Percentiles rank a stretch among this genome's conserved stretches.
Conservation (phyloP, 345 rosid genomes). For the Ceriops tagal region DNA sequence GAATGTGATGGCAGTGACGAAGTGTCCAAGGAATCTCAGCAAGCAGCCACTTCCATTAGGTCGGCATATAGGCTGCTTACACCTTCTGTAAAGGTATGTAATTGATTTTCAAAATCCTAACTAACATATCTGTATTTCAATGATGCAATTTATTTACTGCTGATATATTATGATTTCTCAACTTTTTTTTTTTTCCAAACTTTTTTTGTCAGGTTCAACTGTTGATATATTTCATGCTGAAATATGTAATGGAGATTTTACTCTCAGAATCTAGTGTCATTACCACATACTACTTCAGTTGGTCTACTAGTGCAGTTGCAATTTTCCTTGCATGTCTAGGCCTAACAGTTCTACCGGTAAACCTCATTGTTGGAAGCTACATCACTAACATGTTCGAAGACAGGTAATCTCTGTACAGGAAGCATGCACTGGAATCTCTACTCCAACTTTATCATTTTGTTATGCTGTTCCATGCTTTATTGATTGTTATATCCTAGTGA, state of each 20-base stretch:
- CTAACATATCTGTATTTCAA: no score
- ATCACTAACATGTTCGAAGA: constrained; percentile 98
- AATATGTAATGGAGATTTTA: constrained; percentile 88
- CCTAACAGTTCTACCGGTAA: constrained; percentile 90
- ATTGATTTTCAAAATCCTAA: no score
- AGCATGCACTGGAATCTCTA: no score
- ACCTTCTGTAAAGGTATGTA: constrained; percentile 82
- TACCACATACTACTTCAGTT: constrained; percentile 76
- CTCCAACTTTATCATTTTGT: neutral
- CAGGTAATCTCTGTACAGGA: constrained; percentile 45
- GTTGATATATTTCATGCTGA: constrained; percentile 97
- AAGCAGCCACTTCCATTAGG: constrained; percentile 62
- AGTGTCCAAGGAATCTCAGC: constrained; percentile 52
- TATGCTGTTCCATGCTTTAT: no score
- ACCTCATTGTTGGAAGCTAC: constrained; percentile 87
- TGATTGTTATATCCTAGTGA: neutral
- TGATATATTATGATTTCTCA: no score
- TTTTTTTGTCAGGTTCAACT: constrained; percentile 70
- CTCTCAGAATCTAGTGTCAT: constrained; percentile 93
- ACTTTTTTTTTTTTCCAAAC: neutral
- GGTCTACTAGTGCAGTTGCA: constrained; percentile 84
- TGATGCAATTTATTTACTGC: no score
- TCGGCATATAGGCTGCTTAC: constrained; percentile 90
- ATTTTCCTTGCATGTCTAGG: constrained; percentile 87
- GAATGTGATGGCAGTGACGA: constrained; percentile 71